These are phyloP conservation scores for Xenoacremonium recifei DNA, from an alignment of 2,329 filamentous ascomycete genomes.

Conservation along the genomic window DNA sequence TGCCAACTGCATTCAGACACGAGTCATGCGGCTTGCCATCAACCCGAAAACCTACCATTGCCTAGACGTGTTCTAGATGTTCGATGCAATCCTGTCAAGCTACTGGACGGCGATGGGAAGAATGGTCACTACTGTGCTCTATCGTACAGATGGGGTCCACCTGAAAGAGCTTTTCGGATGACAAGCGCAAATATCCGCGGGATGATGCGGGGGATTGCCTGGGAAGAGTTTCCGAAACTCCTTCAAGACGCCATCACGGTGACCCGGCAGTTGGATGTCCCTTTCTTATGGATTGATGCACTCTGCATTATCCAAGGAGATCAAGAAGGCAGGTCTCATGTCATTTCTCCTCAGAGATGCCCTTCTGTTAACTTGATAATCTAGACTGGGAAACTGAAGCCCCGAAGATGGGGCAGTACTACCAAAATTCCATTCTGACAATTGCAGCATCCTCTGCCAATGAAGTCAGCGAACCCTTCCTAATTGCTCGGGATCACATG, in stretches of 20 bases:
- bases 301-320: neutral
- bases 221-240: neutral
- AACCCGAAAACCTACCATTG: neutral
- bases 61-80: conserved; percentile 1
- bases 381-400: neutral
- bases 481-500: neutral
- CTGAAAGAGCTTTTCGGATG: neutral
- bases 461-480: neutral
- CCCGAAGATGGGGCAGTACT: neutral
- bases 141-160: conserved; percentile 1
- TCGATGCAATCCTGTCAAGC: neutral
- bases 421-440: neutral
- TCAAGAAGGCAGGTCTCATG: neutral
- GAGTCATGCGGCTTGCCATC: neutral
- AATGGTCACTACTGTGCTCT: neutral
- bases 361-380: neutral
- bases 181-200: neutral
- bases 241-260: neutral
- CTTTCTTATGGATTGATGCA: neutral
- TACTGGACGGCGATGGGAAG: neutral
- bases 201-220: neutral
- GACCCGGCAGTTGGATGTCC: neutral
- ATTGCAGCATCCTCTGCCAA: neutral
- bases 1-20: neutral
- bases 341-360: neutral